These are phyloP conservation scores for Cercophora sp. DNA, from an alignment of 495 filamentous ascomycete species.

Conservation along the genomic window DNA sequence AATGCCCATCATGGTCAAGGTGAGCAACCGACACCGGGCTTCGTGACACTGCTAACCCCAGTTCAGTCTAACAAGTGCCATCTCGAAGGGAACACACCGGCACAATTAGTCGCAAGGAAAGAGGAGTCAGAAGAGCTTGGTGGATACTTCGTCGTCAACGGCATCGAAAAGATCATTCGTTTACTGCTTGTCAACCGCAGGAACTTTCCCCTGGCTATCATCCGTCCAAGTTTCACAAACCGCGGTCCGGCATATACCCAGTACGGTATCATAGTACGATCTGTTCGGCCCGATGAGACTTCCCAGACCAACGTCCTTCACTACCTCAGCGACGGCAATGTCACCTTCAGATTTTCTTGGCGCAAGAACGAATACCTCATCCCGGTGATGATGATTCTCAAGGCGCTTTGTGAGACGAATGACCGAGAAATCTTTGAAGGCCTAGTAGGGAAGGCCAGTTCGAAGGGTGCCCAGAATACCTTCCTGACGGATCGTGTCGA, in stretches of 20 bases:
- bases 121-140: constrained; percentile 92
- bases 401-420: constrained; percentile 92
- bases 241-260: constrained; percentile 82
- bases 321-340: constrained; percentile 90
- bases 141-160: constrained; percentile 93
- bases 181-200: constrained; percentile 82
- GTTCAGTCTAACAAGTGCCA: constrained; percentile 83
- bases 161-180: constrained; percentile 93
- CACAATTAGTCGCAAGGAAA: constrained; percentile 74
- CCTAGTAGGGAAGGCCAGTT: constrained; percentile 67
- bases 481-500: constrained; percentile 95
- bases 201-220: constrained; percentile 92
- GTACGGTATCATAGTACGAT: constrained; percentile 85
- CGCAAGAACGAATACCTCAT: constrained; percentile 93
- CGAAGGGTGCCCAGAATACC: constrained; percentile 76
- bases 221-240: constrained; percentile 79
- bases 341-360: constrained; percentile 97
- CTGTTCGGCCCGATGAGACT: constrained; percentile 89
- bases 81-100: constrained; percentile 76
- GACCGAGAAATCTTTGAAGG: constrained; percentile 94
- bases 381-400: constrained; percentile 92
- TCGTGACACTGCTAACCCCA: too few relatives aligned
- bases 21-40: too few relatives aligned
- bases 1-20: constrained; percentile 89
- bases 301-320: constrained; percentile 97